phyloP scores from a whole-genome alignment of 2,329 filamentous ascomycete genomes.

The Phaeosphaeriaceae sp. region DNA sequence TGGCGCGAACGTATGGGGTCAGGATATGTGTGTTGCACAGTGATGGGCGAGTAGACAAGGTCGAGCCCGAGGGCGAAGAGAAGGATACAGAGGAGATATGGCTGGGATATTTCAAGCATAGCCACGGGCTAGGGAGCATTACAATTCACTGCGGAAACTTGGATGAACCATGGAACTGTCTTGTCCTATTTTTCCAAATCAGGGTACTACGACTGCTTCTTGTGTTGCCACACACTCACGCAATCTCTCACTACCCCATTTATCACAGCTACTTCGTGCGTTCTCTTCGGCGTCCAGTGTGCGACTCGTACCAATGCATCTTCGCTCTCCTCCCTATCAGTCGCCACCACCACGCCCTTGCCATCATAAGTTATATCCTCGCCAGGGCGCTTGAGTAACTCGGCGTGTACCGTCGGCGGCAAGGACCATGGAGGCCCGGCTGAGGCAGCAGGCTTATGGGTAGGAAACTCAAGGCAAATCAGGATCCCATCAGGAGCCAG shows the following conservation, averaged over 20 bases:
- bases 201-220: slow-evolving; percentile 13
- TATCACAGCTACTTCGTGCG: slow-evolving; percentile 56
- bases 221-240: slow-evolving; percentile 57
- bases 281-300: slow-evolving; percentile 63
- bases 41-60: slow-evolving; percentile 78
- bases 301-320: slow-evolving; percentile 54
- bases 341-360: slow-evolving; percentile 57
- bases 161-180: slow-evolving; percentile 32
- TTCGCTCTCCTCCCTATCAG: slow-evolving; percentile 52
- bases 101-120: slow-evolving; percentile 94
- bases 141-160: slow-evolving; percentile 75
- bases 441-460: slow-evolving; percentile 68
- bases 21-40: slow-evolving; percentile 84
- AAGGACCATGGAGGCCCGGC: slow-evolving; percentile 77
- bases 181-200: not conserved
- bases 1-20: slow-evolving; percentile 80
- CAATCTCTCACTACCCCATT: slow-evolving; percentile 58
- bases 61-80: slow-evolving; percentile 60
- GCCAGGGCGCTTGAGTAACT: slow-evolving; percentile 73
- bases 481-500: slow-evolving; percentile 60
- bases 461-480: slow-evolving; percentile 78
- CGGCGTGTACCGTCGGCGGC: slow-evolving; percentile 71
- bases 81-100: slow-evolving; percentile 69
- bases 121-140: slow-evolving; percentile 94
- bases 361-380: slow-evolving; percentile 68